Base-by-base conservation (phyloP, 495 filamentous ascomycete species). In the Trichoderma orchidacearum region DNA sequence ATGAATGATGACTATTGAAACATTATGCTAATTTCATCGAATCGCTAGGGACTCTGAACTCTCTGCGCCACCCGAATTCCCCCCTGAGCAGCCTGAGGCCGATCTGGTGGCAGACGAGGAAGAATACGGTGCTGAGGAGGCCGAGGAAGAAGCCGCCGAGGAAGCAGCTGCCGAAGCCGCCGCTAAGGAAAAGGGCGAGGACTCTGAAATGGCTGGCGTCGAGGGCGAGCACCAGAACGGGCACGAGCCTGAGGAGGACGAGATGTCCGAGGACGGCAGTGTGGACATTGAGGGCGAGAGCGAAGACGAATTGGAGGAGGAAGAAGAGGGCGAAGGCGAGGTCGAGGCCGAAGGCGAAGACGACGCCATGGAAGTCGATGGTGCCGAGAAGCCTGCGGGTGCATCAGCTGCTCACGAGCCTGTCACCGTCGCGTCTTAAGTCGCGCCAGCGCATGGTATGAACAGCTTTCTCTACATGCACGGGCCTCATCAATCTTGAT, bases 231-330 rank as follows among this genome's bases (percentile, higher is more conserved):
- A 63, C 34, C 61, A 77, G 38, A 54, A 70, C 31, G 78, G 76
- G 53, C 67, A 34, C 18, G 72, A 71, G 51, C 61, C 59, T 36
- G 82, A 81, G 51, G 83, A 84, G 31, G 87, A 89, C 34, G 85
- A 89, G 27, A 83, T 89, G 54, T 89, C 86, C 15, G 90, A 96
- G 36, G 91, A 87, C 38, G 92, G 87, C 56, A 92, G 87, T 62
- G 93, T 96, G 64, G 93, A 98, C 66, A 82, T 98, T n/a, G 93
- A 95, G 69, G 87, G 85, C 38, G 94, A 97, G 70, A 93, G 85
- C 28, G 75, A 76, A 61, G 84, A 82, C 60, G 90, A 89, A 15
- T 82, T 86, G 36, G 90, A 95, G 52, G 92, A 95, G 55, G 89
- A 95, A 53, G 87, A 87, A 13, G 80, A 87, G 27, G 88, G 83